Evolutionary conservation across 495 filamentous ascomycete species (phyloP), one percentile per base, ranked within the genome.

Genomic region (Penicillium fimorum): DNA sequence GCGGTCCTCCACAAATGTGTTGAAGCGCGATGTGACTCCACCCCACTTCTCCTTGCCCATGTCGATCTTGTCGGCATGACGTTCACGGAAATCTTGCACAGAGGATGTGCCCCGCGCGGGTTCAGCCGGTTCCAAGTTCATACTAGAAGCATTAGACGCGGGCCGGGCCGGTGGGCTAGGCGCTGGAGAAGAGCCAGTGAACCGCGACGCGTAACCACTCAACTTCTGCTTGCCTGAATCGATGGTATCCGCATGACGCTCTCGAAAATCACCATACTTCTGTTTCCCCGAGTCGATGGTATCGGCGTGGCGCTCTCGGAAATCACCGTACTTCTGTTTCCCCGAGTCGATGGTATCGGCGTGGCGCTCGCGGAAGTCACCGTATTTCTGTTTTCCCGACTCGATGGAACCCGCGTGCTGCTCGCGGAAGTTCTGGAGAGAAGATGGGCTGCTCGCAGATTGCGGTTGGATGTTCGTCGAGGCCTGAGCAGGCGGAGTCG

Each of bases 321-420:
- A 91, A 59, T 85, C 77, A 48, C 78, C 80, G 8, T 84, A 82
- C 13, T 77, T 79, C 63, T 81, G 74, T 65, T 80, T 77, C 0
- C 88, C 89, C 4, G 81, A 72, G 5, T 85, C 80, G 5, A 91
- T 84, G 63, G 91, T 84, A 22, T 86, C 87, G 3, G 83, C 58
- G 43, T 68, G 65, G 13, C 62, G 62, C 15, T 89, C 84, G 20
- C 87, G 85, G 64, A 92, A 91, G 60, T 85, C 77, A 49, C 78
- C 80, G 5, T 84, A 82, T 13, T 77, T 79, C 63, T 81, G 75
- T 66, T 80, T 77, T 0, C 88, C 89, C 3, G 82, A 71, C 6
- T 85, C 80, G 5, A 91, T 84, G 63, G 90, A 84, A 13, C 86
- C 87, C 3, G 83, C 84, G 65, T 91, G 87, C n/a, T 56, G 66